Conservation (phyloP, 2,329 filamentous ascomycete species). For the Scedosporium dehoogii region DNA sequence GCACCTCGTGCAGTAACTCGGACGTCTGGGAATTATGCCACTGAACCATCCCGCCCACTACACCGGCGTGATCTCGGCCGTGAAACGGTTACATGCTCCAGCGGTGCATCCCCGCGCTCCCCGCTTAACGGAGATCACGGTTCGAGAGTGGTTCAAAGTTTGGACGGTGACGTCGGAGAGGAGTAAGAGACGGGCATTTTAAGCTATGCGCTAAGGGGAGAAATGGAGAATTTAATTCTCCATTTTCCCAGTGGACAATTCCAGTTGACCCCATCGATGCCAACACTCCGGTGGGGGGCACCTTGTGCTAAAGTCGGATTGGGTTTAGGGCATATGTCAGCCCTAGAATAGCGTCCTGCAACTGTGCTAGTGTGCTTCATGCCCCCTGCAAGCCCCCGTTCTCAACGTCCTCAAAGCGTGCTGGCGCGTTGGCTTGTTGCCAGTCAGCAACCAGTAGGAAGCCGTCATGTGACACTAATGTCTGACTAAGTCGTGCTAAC, state of each 20-base stretch:
- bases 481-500: background rate
- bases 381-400: background rate
- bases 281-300: background rate
- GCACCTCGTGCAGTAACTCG: background rate
- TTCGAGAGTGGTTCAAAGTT: background rate
- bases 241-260: background rate
- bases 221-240: background rate
- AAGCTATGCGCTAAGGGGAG: background rate
- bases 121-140: slow-evolving; percentile 1
- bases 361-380: background rate
- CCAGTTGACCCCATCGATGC: background rate
- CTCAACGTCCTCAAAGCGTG: background rate
- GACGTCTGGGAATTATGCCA: background rate
- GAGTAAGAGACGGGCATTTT: background rate
- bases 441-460: background rate
- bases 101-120: background rate
- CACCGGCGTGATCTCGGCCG: slow-evolving; percentile 1
- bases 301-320: background rate
- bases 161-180: background rate
- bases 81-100: background rate
- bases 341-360: background rate
- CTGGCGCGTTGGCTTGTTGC: background rate
- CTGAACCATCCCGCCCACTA: background rate
- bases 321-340: background rate
- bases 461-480: background rate